These are phyloP conservation scores for Candida krabiensis DNA, from an alignment of 805 yeast genomes.

Conservation along the genomic window DNA sequence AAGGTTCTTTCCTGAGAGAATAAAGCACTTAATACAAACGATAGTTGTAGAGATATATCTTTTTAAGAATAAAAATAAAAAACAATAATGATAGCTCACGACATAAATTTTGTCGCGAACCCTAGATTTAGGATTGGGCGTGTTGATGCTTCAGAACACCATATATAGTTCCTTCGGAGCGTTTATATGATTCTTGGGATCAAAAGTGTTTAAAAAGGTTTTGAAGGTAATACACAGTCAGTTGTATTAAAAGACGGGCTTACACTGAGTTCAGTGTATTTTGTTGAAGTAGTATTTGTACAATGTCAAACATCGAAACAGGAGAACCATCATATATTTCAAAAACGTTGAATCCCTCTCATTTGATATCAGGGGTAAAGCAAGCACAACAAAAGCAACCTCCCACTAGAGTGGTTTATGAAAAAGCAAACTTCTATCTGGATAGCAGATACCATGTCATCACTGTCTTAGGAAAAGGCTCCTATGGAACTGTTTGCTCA, in stretches of 20 bases:
- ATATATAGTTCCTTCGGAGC: constrained; percentile 8
- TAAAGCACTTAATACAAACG: too few relatives aligned
- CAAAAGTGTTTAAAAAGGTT: too few relatives aligned
- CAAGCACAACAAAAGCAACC: constrained; percentile 12
- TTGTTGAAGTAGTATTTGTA: neutral
- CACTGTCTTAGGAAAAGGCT: constrained; percentile 73
- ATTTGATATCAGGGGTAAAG: constrained; percentile 11
- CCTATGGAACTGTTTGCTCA: constrained; percentile 83
- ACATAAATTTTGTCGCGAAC: too few relatives aligned
- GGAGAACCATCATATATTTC: constrained; percentile 12
- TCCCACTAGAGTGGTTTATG: constrained; percentile 37
- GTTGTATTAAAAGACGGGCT: too few relatives aligned
- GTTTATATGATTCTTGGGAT: constrained; percentile 3
- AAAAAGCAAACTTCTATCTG: constrained; percentile 59
- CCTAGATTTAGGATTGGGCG: too few relatives aligned
- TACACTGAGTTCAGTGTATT: too few relatives aligned
- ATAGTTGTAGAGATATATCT: too few relatives aligned
- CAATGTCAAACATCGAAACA: constrained; percentile 7
- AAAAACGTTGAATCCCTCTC: constrained; percentile 15
- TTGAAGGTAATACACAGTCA: too few relatives aligned
- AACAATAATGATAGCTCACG: too few relatives aligned
- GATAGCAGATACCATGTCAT: constrained; percentile 60
- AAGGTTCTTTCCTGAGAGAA: too few relatives aligned
- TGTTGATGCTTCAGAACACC: too few relatives aligned
- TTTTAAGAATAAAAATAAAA: too few relatives aligned